phyloP scores from a whole-genome alignment of 805 yeast species.

The Huiozyma naganishii region DNA sequence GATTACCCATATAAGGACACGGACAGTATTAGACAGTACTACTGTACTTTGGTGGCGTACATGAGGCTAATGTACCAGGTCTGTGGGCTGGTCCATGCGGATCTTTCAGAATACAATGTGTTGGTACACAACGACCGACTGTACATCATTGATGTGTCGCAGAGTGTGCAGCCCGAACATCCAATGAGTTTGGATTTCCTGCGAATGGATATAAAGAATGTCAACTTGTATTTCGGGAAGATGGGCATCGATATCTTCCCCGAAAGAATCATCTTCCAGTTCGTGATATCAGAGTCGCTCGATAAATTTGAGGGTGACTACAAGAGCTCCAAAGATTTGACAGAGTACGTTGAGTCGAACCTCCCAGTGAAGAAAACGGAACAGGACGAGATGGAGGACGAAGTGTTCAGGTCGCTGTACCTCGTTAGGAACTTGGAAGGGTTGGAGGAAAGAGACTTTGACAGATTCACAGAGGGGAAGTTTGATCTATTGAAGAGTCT shows the following conservation, averaged over 20 bases:
- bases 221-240: conserved; percentile 73
- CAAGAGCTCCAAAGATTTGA: conserved; percentile 25
- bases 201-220: conserved; percentile 95
- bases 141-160: conserved; percentile 92
- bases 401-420: conserved; percentile 73
- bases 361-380: conserved; percentile 47
- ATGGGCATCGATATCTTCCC: conserved; percentile 68
- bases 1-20: conserved; percentile 68
- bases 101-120: conserved; percentile 86
- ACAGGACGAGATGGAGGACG: conserved; percentile 62
- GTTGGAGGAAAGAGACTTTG: conserved; percentile 83
- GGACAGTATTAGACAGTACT: conserved; percentile 55
- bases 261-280: conserved; percentile 72
- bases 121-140: conserved; percentile 71
- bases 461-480: conserved; percentile 66
- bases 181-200: conserved; percentile 92
- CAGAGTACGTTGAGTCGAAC: conserved; percentile 30
- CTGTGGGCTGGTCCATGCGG: conserved; percentile 92
- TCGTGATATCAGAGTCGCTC: conserved; percentile 47
- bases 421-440: conserved; percentile 71
- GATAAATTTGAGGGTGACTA: conserved; percentile 30
- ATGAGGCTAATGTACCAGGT: conserved; percentile 82
- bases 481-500: conserved; percentile 65
- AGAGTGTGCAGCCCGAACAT: conserved; percentile 95
- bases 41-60: conserved; percentile 68